Evolutionary conservation across 176 grass and related monocot genomes (phyloP).

Genomic region (Alopecurus myosuroides): DNA sequence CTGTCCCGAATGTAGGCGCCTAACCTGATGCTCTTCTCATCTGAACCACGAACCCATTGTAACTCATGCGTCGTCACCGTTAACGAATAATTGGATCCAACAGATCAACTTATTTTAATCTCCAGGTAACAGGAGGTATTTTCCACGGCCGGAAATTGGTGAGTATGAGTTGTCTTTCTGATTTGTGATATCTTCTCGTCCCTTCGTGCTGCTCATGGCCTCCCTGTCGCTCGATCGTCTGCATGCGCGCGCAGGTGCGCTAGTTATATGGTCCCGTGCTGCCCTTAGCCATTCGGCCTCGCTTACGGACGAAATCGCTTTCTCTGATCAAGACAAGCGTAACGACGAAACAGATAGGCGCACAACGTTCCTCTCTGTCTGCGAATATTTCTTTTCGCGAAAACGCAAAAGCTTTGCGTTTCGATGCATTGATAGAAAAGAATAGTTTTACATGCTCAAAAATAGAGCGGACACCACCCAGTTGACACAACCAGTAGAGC

Average conservation of each 20-base stretch:
- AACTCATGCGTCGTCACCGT: background rate
- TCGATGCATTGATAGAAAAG: too few relatives aligned
- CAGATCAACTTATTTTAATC: background rate
- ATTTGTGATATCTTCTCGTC: background rate
- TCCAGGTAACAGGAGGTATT: background rate
- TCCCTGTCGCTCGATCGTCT: background rate
- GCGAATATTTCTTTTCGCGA: constrained; percentile 19
- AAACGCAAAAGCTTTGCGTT: too few relatives aligned
- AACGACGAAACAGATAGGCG: constrained; percentile 19
- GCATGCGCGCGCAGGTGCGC: background rate
- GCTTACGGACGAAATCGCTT: background rate
- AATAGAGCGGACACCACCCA: too few relatives aligned
- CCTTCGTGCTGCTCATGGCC: background rate
- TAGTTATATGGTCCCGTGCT: background rate
- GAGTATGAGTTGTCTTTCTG: background rate
- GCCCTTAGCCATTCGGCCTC: background rate
- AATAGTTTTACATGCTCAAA: too few relatives aligned
- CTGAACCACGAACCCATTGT: background rate
- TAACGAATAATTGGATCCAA: background rate
- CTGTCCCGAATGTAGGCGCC: background rate
- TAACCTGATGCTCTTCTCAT: background rate
- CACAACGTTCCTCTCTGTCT: constrained; percentile 21
- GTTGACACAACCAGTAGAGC: too few relatives aligned
- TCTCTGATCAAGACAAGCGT: constrained; percentile 6
- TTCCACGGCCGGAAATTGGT: background rate